Evolutionary conservation across 169 alveolate genomes (phyloP).

Genomic region (Eimeria necatrix): DNA sequence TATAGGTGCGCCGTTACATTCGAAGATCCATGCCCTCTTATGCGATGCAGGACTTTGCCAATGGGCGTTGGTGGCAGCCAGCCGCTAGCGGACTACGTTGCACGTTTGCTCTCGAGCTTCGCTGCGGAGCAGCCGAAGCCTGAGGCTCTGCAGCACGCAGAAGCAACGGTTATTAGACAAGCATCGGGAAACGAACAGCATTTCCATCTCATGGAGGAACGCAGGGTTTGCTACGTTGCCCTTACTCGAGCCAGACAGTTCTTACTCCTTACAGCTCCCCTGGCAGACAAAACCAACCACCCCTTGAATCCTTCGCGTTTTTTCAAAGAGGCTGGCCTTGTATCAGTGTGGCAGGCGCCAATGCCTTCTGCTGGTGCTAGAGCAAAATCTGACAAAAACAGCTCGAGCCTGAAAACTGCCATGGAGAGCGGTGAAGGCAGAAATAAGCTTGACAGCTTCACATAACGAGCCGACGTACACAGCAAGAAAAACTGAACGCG

Average conservation of each 20-base stretch:
- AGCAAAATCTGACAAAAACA: background rate
- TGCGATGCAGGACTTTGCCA: conserved; percentile 64
- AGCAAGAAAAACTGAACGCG: too few relatives aligned
- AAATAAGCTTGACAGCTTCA: too few relatives aligned
- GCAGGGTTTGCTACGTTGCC: conserved; percentile 79
- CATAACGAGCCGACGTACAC: too few relatives aligned
- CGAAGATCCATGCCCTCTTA: background rate
- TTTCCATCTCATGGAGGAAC: conserved; percentile 75
- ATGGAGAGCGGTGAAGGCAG: too few relatives aligned
- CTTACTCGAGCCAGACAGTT: conserved; percentile 68
- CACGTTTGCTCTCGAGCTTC: conserved; percentile 32
- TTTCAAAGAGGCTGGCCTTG: conserved; percentile 62
- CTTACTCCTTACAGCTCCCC: conserved; percentile 72
- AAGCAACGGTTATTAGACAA: conserved; percentile 41
- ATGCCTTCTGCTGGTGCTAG: background rate
- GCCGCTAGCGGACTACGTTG: conserved; percentile 68
- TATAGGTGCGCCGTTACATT: too few relatives aligned
- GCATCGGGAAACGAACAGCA: conserved; percentile 70
- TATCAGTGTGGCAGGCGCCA: conserved; percentile 21
- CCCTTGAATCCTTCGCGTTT: conserved; percentile 69
- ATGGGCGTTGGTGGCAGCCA: conserved; percentile 72
- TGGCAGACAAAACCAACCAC: conserved; percentile 63
- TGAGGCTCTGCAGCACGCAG: conserved; percentile 66
- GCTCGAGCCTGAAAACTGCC: too few relatives aligned
- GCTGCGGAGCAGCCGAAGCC: conserved; percentile 59